Evolutionary conservation across 176 grass and related monocot genomes (phyloP).

Genomic region (Cenchrus americanus): DNA sequence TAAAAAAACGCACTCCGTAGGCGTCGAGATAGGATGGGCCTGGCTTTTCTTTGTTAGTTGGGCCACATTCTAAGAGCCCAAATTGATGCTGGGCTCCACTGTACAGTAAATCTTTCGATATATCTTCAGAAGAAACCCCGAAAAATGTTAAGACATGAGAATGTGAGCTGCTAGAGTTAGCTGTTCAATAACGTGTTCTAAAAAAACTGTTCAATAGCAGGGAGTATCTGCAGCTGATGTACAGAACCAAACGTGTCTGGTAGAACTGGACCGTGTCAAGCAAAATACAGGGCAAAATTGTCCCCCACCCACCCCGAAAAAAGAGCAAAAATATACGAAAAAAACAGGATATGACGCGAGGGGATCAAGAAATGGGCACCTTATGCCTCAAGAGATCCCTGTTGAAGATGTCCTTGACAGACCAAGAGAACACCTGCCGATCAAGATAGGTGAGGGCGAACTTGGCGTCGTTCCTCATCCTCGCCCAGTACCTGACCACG

Average conservation of each 20-base stretch:
- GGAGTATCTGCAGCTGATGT: not conserved
- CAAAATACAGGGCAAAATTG: no score
- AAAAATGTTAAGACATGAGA: no score
- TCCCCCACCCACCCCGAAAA: not conserved
- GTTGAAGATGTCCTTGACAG: constrained; percentile 47
- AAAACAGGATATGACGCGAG: not conserved
- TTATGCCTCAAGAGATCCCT: constrained; percentile 43
- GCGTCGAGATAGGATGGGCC: not conserved
- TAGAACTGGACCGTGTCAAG: no score
- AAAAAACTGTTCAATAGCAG: no score
- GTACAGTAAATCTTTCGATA: no score
- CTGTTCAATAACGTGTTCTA: no score
- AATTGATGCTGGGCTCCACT: not conserved
- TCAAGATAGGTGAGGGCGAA: constrained; percentile 38
- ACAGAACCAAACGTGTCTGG: not conserved
- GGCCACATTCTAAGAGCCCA: not conserved
- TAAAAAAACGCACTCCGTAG: no score
- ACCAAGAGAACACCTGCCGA: constrained; percentile 46
- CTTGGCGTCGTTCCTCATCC: constrained; percentile 11
- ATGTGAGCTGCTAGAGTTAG: no score
- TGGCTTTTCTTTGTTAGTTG: not conserved
- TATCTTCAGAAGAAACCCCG: no score
- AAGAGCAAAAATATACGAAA: no score
- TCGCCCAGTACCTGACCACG: constrained; percentile 8
- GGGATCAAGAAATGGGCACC: constrained; percentile 9